Evolutionary conservation across 2,329 filamentous ascomycete species (phyloP), one percentile per base, ranked within the genome.

Genomic region (Didymella lethalis): DNA sequence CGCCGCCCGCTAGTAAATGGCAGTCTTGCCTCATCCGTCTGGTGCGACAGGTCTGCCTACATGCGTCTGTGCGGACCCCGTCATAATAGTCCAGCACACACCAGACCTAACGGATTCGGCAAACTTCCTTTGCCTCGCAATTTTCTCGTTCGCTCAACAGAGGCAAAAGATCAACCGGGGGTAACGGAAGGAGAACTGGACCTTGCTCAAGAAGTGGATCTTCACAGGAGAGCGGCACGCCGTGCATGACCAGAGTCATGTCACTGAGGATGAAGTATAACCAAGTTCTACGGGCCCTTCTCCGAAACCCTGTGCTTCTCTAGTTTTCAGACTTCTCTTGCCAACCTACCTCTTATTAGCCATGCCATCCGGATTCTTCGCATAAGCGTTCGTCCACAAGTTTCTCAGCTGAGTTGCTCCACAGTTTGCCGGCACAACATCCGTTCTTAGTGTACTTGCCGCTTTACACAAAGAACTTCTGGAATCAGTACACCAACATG

Each of bases 401-500:
- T 43, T 49, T 26, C 26, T 26, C 26, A 18, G 32, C 20, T 20
- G 41, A 31, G 20, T 25, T 23, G 12, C 45, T 38, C 56, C 45
- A 54, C 40, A 46, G 10, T 40, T 45, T 16, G 20, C 34, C 14
- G 18, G 23, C 31, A 46, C 34, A 38, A 31, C 38, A 11, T 28
- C 18, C 44, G 49, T 46, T 58, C 46, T 49, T 49, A 25, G 28
- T 25, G 25, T 20, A 26, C 32, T 46, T 47, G 29, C 11, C n/a
- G 31, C 31, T 32, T 32, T 32, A 32, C 12, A 43, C 43, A 25
- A 38, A n/a, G 44, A 38, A 48, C 44, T 28, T 38, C 29, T 40
- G 45, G 45, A 44, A 38, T 26, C 53, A 34, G 48, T 31, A 53
- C 48, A 48, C 18, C 31, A 52, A 60, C 8, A 71, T 71, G 71